Evolutionary conservation across 116 monocot genomes (phyloP).

Genomic region (Phalaenopsis hybrid): DNA sequence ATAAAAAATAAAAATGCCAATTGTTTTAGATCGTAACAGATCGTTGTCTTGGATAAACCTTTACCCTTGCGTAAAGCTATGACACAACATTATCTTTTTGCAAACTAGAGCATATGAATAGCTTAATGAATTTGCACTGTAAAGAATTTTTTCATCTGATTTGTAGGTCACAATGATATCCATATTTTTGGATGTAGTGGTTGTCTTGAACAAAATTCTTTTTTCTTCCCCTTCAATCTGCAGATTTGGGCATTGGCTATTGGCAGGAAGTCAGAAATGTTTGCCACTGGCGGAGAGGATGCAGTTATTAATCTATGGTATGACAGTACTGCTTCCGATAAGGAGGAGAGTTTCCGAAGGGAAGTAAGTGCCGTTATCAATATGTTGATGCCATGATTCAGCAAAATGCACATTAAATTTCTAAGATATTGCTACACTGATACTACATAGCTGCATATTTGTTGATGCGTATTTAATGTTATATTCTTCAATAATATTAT

Average conservation of each 20-base stretch:
- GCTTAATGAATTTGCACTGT: neutral
- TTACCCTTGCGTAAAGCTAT: neutral
- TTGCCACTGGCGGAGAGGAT: conserved; percentile 92
- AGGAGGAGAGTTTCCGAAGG: conserved; percentile 74
- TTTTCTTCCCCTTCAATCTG: conserved; percentile 10
- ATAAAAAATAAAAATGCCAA: neutral
- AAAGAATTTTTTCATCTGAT: neutral
- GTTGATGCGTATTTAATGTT: too few species aligned
- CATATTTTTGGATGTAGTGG: neutral
- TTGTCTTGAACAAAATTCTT: neutral
- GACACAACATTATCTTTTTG: neutral
- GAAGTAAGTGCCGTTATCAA: conserved; percentile 34
- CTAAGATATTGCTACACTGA: neutral
- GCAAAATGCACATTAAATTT: neutral
- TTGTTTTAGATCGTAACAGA: neutral
- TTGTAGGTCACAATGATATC: neutral
- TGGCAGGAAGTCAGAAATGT: conserved; percentile 86
- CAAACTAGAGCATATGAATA: too few species aligned
- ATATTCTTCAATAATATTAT: too few species aligned
- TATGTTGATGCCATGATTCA: neutral
- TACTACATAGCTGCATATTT: too few species aligned
- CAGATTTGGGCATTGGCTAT: conserved; percentile 96
- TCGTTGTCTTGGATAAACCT: neutral
- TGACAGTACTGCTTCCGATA: conserved; percentile 73
- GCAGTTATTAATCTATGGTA: conserved; percentile 79